A percentile compares a stretch with the other conserved stretches of the same genome.
These are phyloP conservation scores for Mortierella sp. DNA, from an alignment of 371 early-diverging fungal species.

Conservation along the genomic window DNA sequence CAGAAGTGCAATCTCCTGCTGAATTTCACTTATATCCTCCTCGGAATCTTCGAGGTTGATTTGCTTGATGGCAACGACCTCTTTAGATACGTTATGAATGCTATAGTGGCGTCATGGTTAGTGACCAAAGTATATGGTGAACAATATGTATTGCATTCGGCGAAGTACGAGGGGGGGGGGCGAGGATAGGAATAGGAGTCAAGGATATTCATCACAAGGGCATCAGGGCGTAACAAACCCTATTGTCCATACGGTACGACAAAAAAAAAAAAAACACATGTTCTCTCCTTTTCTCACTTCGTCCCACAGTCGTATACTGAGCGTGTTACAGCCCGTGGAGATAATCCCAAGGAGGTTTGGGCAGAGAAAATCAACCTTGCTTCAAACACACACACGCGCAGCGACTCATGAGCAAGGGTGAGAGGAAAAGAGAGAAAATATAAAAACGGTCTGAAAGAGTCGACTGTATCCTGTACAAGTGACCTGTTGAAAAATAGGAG, in stretches of 20 bases:
- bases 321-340: too few relatives aligned
- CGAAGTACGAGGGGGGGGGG: too few relatives aligned
- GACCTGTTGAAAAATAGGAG: background rate
- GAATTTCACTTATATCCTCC: conserved; percentile 98
- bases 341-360: background rate
- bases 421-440: background rate
- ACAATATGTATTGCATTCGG: conserved; percentile 2
- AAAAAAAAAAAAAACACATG: conserved; percentile 6
- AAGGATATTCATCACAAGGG: conserved; percentile 24
- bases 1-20: conserved; percentile 95
- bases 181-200: conserved; percentile 19
- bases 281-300: background rate
- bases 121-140: background rate
- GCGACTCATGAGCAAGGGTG: background rate
- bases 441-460: too few relatives aligned
- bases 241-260: background rate
- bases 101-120: conserved; percentile 51
- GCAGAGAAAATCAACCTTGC: background rate
- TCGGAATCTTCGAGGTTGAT: conserved; percentile 95
- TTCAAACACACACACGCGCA: conserved; percentile 1
- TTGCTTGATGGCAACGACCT: conserved; percentile 91
- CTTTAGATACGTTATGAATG: conserved; percentile 80
- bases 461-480: background rate
- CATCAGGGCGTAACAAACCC: conserved; percentile 18
- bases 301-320: background rate